phyloP scores from a whole-genome alignment of 1,284 basidiomycete genomes.

The Ganoderma sinense region DNA sequence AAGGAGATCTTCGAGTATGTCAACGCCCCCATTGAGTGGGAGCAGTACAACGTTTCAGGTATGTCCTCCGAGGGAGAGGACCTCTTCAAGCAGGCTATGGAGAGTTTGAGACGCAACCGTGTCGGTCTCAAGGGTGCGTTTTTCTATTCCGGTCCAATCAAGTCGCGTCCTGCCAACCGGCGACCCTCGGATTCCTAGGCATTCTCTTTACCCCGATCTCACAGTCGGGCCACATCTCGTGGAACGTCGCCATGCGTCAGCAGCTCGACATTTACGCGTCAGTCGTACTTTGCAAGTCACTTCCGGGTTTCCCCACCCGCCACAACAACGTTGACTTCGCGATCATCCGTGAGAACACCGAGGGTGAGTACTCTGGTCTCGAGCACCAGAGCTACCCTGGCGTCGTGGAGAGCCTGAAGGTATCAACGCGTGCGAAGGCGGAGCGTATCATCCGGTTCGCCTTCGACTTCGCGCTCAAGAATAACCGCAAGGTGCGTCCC shows the following conservation, averaged over 20 bases:
- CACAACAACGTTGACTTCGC: constrained; percentile 98
- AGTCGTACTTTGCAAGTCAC: constrained; percentile 97
- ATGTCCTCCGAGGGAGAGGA: constrained; percentile 94
- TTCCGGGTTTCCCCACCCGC: constrained; percentile 96
- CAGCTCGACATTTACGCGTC: constrained; percentile 99
- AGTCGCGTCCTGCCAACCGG: neutral
- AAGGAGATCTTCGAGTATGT: constrained; percentile 98
- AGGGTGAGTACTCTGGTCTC: constrained; percentile 99
- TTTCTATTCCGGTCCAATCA: neutral
- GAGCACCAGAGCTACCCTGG: constrained; percentile 99
- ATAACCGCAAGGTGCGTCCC: constrained; percentile 87
- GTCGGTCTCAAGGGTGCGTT: constrained; percentile 97
- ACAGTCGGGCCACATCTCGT: constrained; percentile 95
- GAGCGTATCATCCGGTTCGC: constrained; percentile 98
- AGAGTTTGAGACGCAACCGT: constrained; percentile 95
- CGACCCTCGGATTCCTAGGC: constrained; percentile 56
- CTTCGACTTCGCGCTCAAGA: constrained; percentile 99
- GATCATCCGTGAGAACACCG: constrained; percentile 99
- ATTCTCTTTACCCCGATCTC: constrained; percentile 99
- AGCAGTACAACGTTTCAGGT: constrained; percentile 98
- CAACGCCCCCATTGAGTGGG: constrained; percentile 99
- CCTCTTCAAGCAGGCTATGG: constrained; percentile 98
- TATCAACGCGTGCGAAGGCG: constrained; percentile 94
- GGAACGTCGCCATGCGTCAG: constrained; percentile 99
- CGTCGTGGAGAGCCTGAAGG: constrained; percentile 98